Conservation (phyloP, 116 monocot species). For the Phalaenopsis hybrid region DNA sequence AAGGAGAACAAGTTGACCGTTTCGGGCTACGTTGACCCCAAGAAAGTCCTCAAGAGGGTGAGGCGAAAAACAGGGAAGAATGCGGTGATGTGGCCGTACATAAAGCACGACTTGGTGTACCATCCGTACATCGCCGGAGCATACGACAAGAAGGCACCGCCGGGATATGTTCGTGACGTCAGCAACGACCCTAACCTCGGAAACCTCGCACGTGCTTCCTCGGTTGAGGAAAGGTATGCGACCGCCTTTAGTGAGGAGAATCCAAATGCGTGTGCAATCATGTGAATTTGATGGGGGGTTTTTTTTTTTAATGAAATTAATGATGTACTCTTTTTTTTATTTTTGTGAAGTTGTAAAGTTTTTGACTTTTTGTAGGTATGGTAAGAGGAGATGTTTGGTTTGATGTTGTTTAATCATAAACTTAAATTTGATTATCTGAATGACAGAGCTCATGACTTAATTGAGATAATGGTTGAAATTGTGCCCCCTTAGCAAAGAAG, state of each 20-base stretch:
- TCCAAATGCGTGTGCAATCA: slow-evolving; percentile 60
- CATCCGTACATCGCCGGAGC: slow-evolving; percentile 74
- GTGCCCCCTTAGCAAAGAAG: too few species aligned
- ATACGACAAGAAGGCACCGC: slow-evolving; percentile 79
- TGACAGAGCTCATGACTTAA: too few species aligned
- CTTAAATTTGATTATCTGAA: too few species aligned
- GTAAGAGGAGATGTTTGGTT: too few species aligned
- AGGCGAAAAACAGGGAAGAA: slow-evolving; percentile 52
- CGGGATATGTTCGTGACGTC: slow-evolving; percentile 59
- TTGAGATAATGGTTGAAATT: too few species aligned
- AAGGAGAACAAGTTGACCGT: slow-evolving; percentile 85
- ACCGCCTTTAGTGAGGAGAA: slow-evolving; percentile 90
- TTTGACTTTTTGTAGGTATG: too few species aligned
- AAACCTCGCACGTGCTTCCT: slow-evolving; percentile 59
- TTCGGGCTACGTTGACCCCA: slow-evolving; percentile 58
- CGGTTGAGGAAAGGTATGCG: slow-evolving; percentile 49
- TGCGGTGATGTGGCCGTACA: slow-evolving; percentile 79
- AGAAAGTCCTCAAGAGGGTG: slow-evolving; percentile 52
- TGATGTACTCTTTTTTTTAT: too few species aligned
- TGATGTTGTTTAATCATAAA: too few species aligned
- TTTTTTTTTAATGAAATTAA: too few species aligned
- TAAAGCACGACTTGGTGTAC: slow-evolving; percentile 59
- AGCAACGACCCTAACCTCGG: slow-evolving; percentile 27
- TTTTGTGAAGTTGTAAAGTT: too few species aligned
- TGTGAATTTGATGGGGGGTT: slow-evolving; percentile 24